These are phyloP conservation scores for Taiwanofungus camphoratus DNA, from an alignment of 1,284 basidiomycete species.

Conservation along the genomic window DNA sequence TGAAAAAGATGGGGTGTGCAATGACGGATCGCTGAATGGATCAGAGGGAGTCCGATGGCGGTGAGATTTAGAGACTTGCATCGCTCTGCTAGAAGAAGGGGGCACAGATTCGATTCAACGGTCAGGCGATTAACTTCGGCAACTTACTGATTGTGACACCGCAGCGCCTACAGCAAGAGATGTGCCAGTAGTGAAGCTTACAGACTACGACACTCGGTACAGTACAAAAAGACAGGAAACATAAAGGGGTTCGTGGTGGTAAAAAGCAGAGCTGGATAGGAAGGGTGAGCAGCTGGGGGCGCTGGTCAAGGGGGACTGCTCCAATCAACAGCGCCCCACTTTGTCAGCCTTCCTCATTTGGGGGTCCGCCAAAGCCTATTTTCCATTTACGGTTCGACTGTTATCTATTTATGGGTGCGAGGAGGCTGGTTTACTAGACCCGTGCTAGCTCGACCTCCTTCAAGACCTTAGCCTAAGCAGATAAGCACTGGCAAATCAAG, in stretches of 20 bases:
- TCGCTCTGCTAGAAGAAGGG: constrained; percentile 13
- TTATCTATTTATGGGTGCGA: too few species aligned
- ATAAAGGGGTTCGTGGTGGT: too few species aligned
- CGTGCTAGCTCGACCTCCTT: too few species aligned
- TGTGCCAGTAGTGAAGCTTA: too few species aligned
- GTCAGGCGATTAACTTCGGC: constrained; percentile 10
- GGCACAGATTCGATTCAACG: neutral
- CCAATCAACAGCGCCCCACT: neutral
- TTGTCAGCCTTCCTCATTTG: constrained; percentile 2
- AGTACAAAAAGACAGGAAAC: neutral
- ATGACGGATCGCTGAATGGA: constrained; percentile 49
- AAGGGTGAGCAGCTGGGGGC: neutral
- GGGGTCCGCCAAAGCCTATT: neutral
- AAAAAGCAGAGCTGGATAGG: too few species aligned
- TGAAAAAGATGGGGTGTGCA: constrained; percentile 31
- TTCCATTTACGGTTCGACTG: too few species aligned
- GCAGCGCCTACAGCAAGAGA: neutral
- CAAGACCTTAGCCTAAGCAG: too few species aligned
- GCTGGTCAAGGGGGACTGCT: neutral
- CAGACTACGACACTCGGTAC: neutral
- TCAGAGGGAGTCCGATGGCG: constrained; percentile 50
- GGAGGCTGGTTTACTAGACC: too few species aligned
- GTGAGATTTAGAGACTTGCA: constrained; percentile 30
- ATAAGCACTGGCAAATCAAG: too few species aligned
- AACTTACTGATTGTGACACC: constrained; percentile 8